Evolutionary conservation across 2,329 filamentous ascomycete species (phyloP).

Genomic region (Phaeosphaeriaceae sp.): DNA sequence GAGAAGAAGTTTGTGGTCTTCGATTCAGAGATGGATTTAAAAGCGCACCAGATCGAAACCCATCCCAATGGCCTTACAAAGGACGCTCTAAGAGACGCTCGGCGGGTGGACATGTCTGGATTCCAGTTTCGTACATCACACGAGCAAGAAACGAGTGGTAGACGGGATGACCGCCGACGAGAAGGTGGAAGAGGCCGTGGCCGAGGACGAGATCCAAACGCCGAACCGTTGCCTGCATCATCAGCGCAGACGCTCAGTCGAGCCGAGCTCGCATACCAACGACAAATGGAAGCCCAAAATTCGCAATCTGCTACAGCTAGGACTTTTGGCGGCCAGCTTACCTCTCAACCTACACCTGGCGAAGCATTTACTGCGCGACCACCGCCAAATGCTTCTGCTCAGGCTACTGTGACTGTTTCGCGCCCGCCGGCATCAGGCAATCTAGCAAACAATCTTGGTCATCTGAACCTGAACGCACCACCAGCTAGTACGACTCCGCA

Average conservation of each 20-base stretch:
- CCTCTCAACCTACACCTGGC: slow-evolving; percentile 53
- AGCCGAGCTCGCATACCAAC: slow-evolving; percentile 89
- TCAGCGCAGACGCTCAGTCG: slow-evolving; percentile 81
- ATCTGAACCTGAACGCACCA: slow-evolving; percentile 43
- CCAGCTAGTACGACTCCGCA: slow-evolving; percentile 32
- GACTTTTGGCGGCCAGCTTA: slow-evolving; percentile 85
- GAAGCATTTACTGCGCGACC: slow-evolving; percentile 57
- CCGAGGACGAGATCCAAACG: slow-evolving; percentile 84
- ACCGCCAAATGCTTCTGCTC: slow-evolving; percentile 47
- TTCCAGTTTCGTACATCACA: slow-evolving; percentile 84
- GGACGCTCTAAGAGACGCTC: slow-evolving; percentile 80
- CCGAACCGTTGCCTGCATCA: slow-evolving; percentile 76
- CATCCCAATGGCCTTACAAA: slow-evolving; percentile 84
- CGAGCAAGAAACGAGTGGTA: slow-evolving; percentile 65
- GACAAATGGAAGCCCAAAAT: slow-evolving; percentile 89
- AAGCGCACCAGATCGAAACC: slow-evolving; percentile 86
- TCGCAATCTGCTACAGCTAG: slow-evolving; percentile 80
- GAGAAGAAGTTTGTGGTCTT: slow-evolving; percentile 99
- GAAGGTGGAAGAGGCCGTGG: slow-evolving; percentile 60
- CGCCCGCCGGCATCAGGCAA: slow-evolving; percentile 35
- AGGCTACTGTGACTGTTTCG: slow-evolving; percentile 49
- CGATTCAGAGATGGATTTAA: slow-evolving; percentile 90
- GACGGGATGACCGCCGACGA: slow-evolving; percentile 48
- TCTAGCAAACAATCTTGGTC: slow-evolving; percentile 25
- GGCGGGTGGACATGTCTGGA: slow-evolving; percentile 82